These are phyloP conservation scores for Cucurbita pepo DNA, from an alignment of 306 rosid genomes.

Conservation along the genomic window DNA sequence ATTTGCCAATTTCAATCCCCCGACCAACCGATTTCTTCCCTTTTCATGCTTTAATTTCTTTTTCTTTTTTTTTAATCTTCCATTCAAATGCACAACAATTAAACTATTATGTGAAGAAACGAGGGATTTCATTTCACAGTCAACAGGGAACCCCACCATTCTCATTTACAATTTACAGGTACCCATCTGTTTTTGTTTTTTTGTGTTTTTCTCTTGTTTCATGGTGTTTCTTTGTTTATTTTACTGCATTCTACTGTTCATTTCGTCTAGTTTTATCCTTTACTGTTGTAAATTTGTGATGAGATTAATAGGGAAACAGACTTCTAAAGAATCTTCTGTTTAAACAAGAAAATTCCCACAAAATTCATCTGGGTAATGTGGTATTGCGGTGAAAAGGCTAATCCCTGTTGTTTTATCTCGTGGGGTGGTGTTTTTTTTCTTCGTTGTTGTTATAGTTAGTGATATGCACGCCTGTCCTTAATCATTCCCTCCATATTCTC, in stretches of 20 bases:
- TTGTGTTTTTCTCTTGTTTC: background rate
- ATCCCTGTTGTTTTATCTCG: constrained; percentile 40
- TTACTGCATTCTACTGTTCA: background rate
- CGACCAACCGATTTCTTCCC: constrained; percentile 4
- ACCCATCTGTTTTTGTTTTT: background rate
- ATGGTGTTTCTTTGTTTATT: background rate
- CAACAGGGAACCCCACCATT: background rate
- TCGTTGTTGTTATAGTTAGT: constrained; percentile 53
- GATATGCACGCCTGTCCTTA: constrained; percentile 99
- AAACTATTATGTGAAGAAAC: background rate
- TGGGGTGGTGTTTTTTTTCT: constrained; percentile 3
- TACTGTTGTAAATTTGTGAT: background rate
- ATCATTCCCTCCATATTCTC: constrained; percentile 47
- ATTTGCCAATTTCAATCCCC: constrained; percentile 27
- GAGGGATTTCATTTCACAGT: background rate
- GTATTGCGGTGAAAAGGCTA: background rate
- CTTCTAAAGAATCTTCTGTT: background rate
- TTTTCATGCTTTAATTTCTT: background rate
- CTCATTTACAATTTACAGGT: background rate
- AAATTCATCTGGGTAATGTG: background rate
- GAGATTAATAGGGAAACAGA: background rate
- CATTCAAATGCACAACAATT: background rate
- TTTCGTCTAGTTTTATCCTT: background rate
- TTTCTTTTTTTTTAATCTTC: background rate
- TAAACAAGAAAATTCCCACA: background rate